Conservation (phyloP, 106 monocot genomes). For the Dendrobium catenatum region DNA sequence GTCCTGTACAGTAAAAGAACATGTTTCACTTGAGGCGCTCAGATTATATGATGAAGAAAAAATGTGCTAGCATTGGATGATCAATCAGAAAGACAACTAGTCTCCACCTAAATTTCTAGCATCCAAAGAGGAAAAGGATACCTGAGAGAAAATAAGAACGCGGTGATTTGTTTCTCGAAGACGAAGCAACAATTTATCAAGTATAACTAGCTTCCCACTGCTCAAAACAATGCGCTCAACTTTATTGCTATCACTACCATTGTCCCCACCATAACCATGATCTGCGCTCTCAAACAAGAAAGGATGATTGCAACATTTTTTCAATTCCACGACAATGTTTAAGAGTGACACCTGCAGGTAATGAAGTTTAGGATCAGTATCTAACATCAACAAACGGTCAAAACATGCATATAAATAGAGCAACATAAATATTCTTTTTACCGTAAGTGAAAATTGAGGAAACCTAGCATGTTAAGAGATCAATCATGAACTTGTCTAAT, state of each 20-base stretch:
- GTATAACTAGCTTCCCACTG: constrained; percentile 95
- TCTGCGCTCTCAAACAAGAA: constrained; percentile 99
- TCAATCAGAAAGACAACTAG: neutral
- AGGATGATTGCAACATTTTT: constrained; percentile 99
- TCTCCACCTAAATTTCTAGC: neutral
- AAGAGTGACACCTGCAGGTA: constrained; percentile 88
- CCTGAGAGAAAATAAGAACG: constrained; percentile 99
- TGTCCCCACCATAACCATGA: constrained; percentile 98
- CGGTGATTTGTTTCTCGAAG: constrained; percentile 90
- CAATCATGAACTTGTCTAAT: neutral
- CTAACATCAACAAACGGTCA: neutral
- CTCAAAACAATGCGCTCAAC: constrained; percentile 94
- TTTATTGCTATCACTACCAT: constrained; percentile 71
- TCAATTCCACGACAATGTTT: constrained; percentile 96
- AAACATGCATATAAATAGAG: neutral
- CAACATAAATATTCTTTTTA: neutral
- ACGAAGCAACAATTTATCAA: constrained; percentile 78
- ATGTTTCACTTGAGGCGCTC: neutral
- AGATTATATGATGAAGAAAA: neutral
- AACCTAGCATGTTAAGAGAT: neutral
- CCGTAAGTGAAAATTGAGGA: neutral
- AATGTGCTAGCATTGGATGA: neutral
- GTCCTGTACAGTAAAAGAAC: neutral
- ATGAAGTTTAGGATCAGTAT: neutral
- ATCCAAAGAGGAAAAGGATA: constrained; percentile 16